phyloP scores from a whole-genome alignment of 192 early-diverging fungal genomes.

The Coemansia sp. region DNA sequence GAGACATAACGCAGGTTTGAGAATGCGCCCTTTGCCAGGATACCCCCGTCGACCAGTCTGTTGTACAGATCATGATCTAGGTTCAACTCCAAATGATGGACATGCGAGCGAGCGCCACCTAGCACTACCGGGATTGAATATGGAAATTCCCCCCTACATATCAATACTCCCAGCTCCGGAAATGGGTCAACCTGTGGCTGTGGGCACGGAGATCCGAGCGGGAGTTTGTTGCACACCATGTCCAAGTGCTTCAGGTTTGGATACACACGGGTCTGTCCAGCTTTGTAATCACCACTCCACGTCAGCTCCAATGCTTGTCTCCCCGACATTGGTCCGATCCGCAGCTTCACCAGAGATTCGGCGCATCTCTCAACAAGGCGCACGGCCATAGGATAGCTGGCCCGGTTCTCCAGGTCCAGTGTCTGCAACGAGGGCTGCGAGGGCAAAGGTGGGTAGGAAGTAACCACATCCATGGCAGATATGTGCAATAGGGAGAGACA shows the following conservation, averaged over 20 bases:
- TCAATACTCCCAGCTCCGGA: constrained; percentile 9
- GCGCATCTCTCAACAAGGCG: constrained; percentile 14
- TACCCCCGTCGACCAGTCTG: background rate
- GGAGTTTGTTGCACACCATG: background rate
- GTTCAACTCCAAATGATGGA: constrained; percentile 11
- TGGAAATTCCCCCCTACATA: constrained; percentile 11
- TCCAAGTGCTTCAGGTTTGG: constrained; percentile 15
- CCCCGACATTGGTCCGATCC: background rate
- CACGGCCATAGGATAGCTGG: no score
- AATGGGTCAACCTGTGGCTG: constrained; percentile 10
- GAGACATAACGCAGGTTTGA: constrained; percentile 1
- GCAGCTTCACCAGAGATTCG: constrained; percentile 9
- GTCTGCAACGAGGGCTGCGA: no score
- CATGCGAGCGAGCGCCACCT: background rate
- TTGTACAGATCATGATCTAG: constrained; percentile 5
- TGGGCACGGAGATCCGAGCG: background rate
- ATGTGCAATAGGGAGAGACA: background rate
- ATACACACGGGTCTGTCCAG: constrained; percentile 6
- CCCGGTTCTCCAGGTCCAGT: no score
- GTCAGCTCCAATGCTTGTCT: constrained; percentile 10
- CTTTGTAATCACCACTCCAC: background rate
- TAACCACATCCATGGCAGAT: background rate
- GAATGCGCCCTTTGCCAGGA: constrained; percentile 2
- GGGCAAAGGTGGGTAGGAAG: background rate
- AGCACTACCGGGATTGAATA: constrained; percentile 7